Conservation (phyloP, 768 basidiomycete species). For the Clitopilus passeckerianus region DNA sequence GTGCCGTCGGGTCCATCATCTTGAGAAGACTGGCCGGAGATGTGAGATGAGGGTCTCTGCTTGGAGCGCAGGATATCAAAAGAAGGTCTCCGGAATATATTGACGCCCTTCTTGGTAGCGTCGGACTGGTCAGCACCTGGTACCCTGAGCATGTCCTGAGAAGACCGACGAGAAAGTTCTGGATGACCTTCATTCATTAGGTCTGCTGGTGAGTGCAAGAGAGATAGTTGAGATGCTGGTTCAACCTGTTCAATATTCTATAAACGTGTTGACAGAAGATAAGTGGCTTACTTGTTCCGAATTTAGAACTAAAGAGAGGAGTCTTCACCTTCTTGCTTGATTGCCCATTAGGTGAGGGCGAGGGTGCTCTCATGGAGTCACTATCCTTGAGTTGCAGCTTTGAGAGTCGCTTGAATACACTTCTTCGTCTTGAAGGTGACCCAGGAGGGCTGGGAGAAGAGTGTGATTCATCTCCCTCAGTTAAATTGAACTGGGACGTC, state of each 20-base stretch:
- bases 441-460: slow-evolving; percentile 38
- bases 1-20: slow-evolving; percentile 16
- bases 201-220: slow-evolving; percentile 15
- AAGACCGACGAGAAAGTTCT: not conserved
- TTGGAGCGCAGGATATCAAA: slow-evolving; percentile 25
- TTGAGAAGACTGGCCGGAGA: not conserved
- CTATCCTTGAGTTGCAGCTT: slow-evolving; percentile 37
- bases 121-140: slow-evolving; percentile 5
- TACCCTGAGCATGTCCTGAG: not conserved
- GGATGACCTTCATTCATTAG: not conserved
- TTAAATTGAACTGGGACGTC: slow-evolving; percentile 35
- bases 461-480: slow-evolving; percentile 61
- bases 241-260: not conserved
- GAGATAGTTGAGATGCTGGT: slow-evolving; percentile 27
- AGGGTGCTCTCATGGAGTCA: slow-evolving; percentile 28
- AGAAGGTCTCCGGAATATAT: slow-evolving; percentile 20
- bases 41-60: not conserved
- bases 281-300: slow-evolving; percentile 28
- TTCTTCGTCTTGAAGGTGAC: slow-evolving; percentile 45
- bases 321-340: slow-evolving; percentile 51
- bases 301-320: slow-evolving; percentile 23
- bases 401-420: slow-evolving; percentile 51
- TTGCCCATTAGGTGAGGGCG: slow-evolving; percentile 26
- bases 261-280: not conserved
- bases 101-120: slow-evolving; percentile 12